A percentile compares a stretch with the other conserved stretches of the same genome.
phyloP scores from a whole-genome alignment of 176 grass and related monocot genomes.

The Cymbopogon citratus region DNA sequence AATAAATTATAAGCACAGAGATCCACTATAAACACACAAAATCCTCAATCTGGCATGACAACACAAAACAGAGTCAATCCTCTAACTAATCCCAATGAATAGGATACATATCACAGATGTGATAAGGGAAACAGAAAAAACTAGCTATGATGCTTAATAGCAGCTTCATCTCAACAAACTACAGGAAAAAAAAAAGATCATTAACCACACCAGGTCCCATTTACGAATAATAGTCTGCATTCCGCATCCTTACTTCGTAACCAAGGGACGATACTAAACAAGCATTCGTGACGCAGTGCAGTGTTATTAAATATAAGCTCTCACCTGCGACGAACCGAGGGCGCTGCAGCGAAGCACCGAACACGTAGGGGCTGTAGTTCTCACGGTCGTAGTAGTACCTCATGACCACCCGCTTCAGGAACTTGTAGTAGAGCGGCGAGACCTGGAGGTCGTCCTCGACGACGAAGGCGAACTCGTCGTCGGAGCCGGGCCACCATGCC shows the following conservation, averaged over 20 bases:
- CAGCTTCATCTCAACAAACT: not conserved
- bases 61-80: not conserved
- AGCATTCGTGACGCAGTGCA: not conserved
- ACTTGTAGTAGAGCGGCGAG: conserved; percentile 72
- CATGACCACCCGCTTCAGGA: conserved; percentile 65
- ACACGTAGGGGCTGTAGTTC: conserved; percentile 74
- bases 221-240: not conserved
- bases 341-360: conserved; percentile 80
- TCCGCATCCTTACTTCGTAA: not conserved
- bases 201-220: not conserved
- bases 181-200: not conserved
- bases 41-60: not conserved
- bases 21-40: not conserved
- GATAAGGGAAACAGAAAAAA: not conserved
- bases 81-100: conserved; percentile 8
- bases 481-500: conserved; percentile 89
- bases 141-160: not conserved
- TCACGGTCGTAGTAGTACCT: conserved; percentile 73
- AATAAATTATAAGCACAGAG: not conserved
- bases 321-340: conserved; percentile 91
- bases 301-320: not conserved
- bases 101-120: not conserved
- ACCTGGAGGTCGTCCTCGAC: conserved; percentile 96
- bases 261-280: not conserved
- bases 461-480: conserved; percentile 91